These are phyloP conservation scores for Boletus subluridellus DNA, from an alignment of 1,284 basidiomycete species.

Conservation along the genomic window DNA sequence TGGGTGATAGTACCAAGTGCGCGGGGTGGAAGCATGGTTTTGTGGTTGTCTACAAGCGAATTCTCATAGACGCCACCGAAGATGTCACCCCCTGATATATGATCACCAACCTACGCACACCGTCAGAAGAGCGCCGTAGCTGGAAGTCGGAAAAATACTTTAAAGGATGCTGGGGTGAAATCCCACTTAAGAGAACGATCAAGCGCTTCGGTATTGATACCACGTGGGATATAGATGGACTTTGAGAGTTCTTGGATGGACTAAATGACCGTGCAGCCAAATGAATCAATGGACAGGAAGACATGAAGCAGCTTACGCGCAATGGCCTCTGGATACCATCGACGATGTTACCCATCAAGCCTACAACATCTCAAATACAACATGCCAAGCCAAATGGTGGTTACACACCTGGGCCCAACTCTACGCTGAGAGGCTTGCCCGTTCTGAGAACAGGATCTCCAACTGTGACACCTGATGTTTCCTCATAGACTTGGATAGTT, in stretches of 20 bases:
- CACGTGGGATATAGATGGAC: constrained; percentile 97
- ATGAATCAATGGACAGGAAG: constrained; percentile 10
- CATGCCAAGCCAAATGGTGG: not conserved
- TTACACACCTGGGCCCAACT: constrained; percentile 85
- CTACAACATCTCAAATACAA: constrained; percentile 39
- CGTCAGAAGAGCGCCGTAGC: constrained; percentile 15
- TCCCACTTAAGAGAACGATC: constrained; percentile 92
- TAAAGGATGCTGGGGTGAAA: constrained; percentile 84
- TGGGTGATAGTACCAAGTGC: constrained; percentile 93
- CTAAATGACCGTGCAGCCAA: constrained; percentile 41
- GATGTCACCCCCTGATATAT: constrained; percentile 95
- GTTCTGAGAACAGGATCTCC: constrained; percentile 97
- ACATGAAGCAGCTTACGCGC: constrained; percentile 49
- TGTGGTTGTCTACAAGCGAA: constrained; percentile 94
- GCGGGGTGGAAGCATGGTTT: constrained; percentile 93
- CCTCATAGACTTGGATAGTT: constrained; percentile 99
- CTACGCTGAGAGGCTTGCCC: constrained; percentile 96
- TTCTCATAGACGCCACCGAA: constrained; percentile 97
- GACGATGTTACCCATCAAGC: constrained; percentile 97
- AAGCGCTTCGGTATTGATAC: constrained; percentile 96
- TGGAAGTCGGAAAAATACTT: constrained; percentile 42
- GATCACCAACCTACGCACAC: constrained; percentile 77
- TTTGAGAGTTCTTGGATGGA: constrained; percentile 94
- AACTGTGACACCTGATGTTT: constrained; percentile 96
- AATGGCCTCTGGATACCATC: constrained; percentile 95